Evolutionary conservation across 345 rosid genomes (phyloP), one percentile per base, ranked within the genome.

Genomic region (Lepidium didymum): DNA sequence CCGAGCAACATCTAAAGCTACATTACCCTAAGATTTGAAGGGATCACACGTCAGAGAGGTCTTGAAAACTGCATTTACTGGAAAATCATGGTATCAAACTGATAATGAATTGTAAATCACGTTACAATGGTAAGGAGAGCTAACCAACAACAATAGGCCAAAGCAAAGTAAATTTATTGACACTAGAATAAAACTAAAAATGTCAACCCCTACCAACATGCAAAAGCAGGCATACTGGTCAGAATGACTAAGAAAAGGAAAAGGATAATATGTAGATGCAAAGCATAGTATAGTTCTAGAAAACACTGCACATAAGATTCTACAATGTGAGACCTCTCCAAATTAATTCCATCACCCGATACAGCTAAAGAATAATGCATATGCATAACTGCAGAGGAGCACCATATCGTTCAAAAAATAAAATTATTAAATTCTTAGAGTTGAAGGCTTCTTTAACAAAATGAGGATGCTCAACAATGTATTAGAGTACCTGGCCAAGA

Each of bases 1-100:
- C 56, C 96, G 86, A 62, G 96, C 95, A 75, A 85, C 88, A 76
- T 91, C 96, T 49, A 91, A 88, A 74, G 97, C 99, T 61, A 94
- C 97, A 84, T 94, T 94, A 56, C 99, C 99, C 99, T 94, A 81
- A 44, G 44, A 80, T 44, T 14, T 15, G 52, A 55, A 61, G 34
- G 58, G 15, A 10, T 71, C 56, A 44, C 61, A 12, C 4, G 55
- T 74, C 49, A 59, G 68, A 67, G 62, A 34, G 21, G 13, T 16
- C 41, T 43, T 43, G 56, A 51, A 41, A 51, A 66, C 52, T 25
- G 27, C 34, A 51, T 35, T 35, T 8, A 50, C 55, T 50, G 16
- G 31, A 19, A 40, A 12, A 13, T 0, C 3, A 23, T 21, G 46
- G 45, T 31, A 58, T n/a, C 8, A 11, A 40, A 47, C 7, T 21